A percentile compares a stretch with the other conserved stretches of the same genome.
These are phyloP conservation scores for Aureobasidium sp. DNA, from an alignment of 2,329 filamentous ascomycete species.

Conservation along the genomic window DNA sequence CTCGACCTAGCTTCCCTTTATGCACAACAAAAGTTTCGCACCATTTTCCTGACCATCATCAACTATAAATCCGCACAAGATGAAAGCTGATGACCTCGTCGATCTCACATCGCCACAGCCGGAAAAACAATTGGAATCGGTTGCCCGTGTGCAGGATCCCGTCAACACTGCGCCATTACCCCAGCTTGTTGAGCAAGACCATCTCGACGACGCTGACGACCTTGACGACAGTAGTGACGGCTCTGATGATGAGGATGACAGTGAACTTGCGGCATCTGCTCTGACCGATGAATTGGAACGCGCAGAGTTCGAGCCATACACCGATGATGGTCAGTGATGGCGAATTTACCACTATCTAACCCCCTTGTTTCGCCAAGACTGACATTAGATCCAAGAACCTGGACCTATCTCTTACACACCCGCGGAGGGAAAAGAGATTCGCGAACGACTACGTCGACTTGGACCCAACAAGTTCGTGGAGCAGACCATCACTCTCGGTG, in stretches of 20 bases:
- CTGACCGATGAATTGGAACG: conserved; percentile 17
- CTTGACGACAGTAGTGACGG: background rate
- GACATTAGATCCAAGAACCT: background rate
- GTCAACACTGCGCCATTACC: background rate
- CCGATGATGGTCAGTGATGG: conserved; percentile 11
- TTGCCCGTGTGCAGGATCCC: conserved; percentile 12
- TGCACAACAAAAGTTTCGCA: background rate
- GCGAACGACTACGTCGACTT: conserved; percentile 56
- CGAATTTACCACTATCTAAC: background rate
- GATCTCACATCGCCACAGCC: background rate
- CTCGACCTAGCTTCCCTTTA: conserved; percentile 9
- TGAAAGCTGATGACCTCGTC: background rate
- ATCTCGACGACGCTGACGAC: background rate
- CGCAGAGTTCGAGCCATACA: conserved; percentile 17
- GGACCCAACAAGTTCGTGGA: conserved; percentile 74
- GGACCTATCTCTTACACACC: conserved; percentile 14
- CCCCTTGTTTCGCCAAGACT: background rate
- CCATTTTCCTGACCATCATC: background rate
- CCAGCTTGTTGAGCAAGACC: background rate
- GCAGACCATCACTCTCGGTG: conserved; percentile 60
- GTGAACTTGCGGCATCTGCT: background rate
- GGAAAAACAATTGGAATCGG: conserved; percentile 5
- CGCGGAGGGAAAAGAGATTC: conserved; percentile 17
- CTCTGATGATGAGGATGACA: background rate
- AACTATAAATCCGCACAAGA: background rate